Conservation (phyloP, 2,329 filamentous ascomycete species). For the Penicillium fuscoglaucum region DNA sequence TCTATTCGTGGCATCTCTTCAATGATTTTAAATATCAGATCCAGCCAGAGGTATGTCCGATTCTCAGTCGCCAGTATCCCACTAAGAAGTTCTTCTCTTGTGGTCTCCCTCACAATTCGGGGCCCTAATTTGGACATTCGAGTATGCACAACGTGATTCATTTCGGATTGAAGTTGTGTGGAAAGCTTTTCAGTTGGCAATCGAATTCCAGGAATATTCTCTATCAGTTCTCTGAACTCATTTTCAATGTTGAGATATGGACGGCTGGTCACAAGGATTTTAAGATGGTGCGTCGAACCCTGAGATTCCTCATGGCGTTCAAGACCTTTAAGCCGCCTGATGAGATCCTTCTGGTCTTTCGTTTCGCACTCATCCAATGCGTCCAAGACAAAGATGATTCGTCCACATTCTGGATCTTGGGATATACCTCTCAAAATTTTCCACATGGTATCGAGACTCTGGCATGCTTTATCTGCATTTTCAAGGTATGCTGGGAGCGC, state of each 20-base stretch:
- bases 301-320: background rate
- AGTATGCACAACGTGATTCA: background rate
- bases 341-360: background rate
- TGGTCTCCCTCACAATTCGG: background rate
- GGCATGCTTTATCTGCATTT: background rate
- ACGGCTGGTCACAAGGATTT: background rate
- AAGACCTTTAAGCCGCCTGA: background rate
- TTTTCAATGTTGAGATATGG: background rate
- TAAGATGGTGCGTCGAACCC: background rate
- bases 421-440: background rate
- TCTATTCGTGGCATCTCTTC: background rate
- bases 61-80: background rate
- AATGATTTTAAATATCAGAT: background rate
- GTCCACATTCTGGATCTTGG: background rate
- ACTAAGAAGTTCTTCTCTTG: background rate
- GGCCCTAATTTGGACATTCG: background rate
- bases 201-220: background rate
- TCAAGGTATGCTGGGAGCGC: background rate
- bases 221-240: background rate
- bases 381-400: background rate
- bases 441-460: background rate
- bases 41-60: background rate
- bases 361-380: background rate
- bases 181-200: background rate
- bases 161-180: background rate